A percentile compares a stretch with the other conserved stretches of the same genome.
phyloP scores from a whole-genome alignment of 1,284 basidiomycete species.

The Papiliotrema fonsecae region DNA sequence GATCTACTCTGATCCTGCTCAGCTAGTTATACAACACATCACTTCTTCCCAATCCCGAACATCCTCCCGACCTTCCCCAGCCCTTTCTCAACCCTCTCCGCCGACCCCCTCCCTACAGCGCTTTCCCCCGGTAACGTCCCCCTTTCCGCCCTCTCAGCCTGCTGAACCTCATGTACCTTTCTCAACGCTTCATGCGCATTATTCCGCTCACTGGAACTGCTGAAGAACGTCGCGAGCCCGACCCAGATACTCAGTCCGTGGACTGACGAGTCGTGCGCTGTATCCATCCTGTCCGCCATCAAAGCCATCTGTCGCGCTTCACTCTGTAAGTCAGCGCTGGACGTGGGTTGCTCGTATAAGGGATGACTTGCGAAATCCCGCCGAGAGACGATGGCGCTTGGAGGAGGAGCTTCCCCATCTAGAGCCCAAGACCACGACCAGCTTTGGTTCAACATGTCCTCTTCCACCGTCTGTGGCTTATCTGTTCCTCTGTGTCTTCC shows the following conservation, averaged over 20 bases:
- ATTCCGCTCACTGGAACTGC: constrained; percentile 17
- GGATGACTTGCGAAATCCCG: constrained; percentile 41
- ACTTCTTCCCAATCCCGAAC: neutral
- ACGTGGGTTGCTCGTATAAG: neutral
- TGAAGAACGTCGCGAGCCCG: constrained; percentile 36
- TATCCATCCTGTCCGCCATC: constrained; percentile 42
- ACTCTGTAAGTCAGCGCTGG: constrained; percentile 17
- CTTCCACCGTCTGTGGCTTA: neutral
- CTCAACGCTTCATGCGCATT: constrained; percentile 17
- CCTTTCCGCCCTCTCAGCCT: constrained; percentile 7
- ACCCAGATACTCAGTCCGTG: constrained; percentile 40
- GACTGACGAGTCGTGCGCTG: constrained; percentile 8
- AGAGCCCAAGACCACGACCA: constrained; percentile 46
- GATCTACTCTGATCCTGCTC: too few species aligned
- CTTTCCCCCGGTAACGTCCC: constrained; percentile 3
- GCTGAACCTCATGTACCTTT: constrained; percentile 10
- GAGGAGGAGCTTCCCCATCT: constrained; percentile 46
- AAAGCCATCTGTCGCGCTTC: constrained; percentile 42
- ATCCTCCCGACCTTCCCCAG: neutral
- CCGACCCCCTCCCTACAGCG: neutral
- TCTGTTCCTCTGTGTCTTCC: neutral
- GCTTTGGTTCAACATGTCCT: constrained; percentile 23
- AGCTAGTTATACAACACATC: too few species aligned
- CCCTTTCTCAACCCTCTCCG: neutral
- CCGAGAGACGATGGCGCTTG: constrained; percentile 43